Conservation (phyloP, 345 rosid genomes). For the Theobroma cacao region DNA sequence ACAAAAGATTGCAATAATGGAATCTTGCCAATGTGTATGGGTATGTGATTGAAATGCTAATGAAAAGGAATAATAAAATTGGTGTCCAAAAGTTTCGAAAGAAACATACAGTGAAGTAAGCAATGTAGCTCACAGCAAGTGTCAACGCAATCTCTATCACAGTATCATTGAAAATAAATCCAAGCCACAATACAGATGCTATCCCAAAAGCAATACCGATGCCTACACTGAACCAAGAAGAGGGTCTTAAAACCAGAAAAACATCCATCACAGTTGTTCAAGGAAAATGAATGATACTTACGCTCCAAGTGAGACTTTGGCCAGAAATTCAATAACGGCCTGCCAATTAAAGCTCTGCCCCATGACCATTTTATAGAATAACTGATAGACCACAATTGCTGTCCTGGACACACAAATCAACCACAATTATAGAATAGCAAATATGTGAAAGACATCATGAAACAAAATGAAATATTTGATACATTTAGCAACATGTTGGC, state of each 20-base stretch:
- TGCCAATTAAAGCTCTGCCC: conserved; percentile 56
- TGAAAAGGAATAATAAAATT: background rate
- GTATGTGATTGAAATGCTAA: background rate
- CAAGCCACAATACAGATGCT: conserved; percentile 90
- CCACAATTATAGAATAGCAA: conserved; percentile 12
- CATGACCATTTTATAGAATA: conserved; percentile 79
- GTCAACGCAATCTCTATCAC: conserved; percentile 90
- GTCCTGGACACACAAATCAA: conserved; percentile 52
- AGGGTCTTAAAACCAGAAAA: conserved; percentile 18
- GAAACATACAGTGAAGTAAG: conserved; percentile 78
- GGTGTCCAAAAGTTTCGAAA: conserved; percentile 17
- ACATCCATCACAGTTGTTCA: background rate
- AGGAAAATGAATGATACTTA: conserved; percentile 44
- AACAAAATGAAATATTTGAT: conserved; percentile 2
- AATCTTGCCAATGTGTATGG: background rate
- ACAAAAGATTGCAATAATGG: background rate
- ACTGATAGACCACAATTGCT: conserved; percentile 92
- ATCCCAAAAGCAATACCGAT: conserved; percentile 89
- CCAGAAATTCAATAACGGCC: conserved; percentile 62
- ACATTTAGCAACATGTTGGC: background rate
- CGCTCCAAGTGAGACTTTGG: conserved; percentile 86
- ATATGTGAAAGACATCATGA: conserved; percentile 11
- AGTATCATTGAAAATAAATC: conserved; percentile 87
- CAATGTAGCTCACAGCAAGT: conserved; percentile 87
- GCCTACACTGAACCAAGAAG: conserved; percentile 67